These are phyloP conservation scores for Smallanthus sonchifolius DNA, from an alignment of 129 eudicot species.

Conservation along the genomic window DNA sequence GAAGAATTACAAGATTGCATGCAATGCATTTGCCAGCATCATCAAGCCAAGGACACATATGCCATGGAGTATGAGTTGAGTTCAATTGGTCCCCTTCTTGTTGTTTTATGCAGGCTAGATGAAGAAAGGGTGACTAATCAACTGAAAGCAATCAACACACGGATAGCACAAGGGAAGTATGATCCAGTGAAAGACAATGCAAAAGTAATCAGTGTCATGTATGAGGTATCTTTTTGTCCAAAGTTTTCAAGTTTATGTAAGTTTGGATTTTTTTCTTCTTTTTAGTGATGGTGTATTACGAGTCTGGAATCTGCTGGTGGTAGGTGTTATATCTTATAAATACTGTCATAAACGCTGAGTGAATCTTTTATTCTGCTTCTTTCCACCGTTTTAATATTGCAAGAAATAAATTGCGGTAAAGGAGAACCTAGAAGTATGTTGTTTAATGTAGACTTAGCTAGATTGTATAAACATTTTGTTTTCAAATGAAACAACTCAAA, in stretches of 20 bases:
- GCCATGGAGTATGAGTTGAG: constrained; percentile 60
- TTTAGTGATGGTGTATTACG: not conserved
- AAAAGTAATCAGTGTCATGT: constrained; percentile 70
- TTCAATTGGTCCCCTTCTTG: constrained; percentile 70
- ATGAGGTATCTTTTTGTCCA: constrained; percentile 51
- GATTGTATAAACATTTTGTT: not conserved
- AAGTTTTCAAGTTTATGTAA: not conserved
- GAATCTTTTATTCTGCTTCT: no score
- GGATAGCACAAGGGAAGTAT: constrained; percentile 45
- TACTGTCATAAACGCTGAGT: no score
- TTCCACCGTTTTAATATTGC: no score
- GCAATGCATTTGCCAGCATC: constrained; percentile 83
- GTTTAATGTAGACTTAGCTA: not conserved
- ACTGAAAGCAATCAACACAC: constrained; percentile 53
- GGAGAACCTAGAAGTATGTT: not conserved
- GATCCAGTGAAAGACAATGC: constrained; percentile 48
- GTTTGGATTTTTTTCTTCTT: not conserved
- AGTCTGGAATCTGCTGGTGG: no score
- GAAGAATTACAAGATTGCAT: constrained; percentile 71
- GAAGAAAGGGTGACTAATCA: constrained; percentile 77
- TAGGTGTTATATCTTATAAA: no score
- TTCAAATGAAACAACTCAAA: not conserved
- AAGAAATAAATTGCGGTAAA: not conserved
- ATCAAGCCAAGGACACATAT: constrained; percentile 82
- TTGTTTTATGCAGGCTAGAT: constrained; percentile 60